Evolutionary conservation across 306 rosid genomes (phyloP), one percentile per base, ranked within the genome.

Genomic region (Gillenia trifoliata): DNA sequence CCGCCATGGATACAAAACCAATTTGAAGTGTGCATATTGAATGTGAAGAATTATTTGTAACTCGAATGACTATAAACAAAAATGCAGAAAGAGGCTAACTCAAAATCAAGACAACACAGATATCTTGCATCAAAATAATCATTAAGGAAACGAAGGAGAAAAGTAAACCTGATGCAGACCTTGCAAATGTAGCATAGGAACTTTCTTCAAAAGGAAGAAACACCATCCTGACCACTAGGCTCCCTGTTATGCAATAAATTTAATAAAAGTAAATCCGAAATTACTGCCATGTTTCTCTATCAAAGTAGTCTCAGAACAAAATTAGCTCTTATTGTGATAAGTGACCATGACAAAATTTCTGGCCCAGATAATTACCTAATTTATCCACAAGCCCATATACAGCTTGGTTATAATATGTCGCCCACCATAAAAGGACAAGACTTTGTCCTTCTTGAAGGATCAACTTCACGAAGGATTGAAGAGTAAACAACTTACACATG

Each of bases 371-470:
- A 83, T 63, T 70, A 88, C 98, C 98, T 71, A 94, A 80, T 83
- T 92, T 91, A 78, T 94, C 98, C 63, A 94, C 96, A 50, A 94
- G 83, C 64, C 97, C 97, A 75, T 94, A 91, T 29, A 88, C 93
- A 65, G 97, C 98, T 87, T 94, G 97, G 81, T 91, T 91, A 83
- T 86, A 91, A 59, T 97, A 97, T 76, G 98, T 89, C 68, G 92
- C 98, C 57, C 90, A 75, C 96, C 97, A 89, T 56, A 90, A 96
- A 75, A 94, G 97, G 75, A 94, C 95, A 83, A 94, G 85, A 84
- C 92, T 94, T 83, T 94, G 97, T 73, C 98, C 98, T 94, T 94
- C 98, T 83, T 94, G 96, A 83, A 94, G 97, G 78, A 94, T 82
- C 86, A 91, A 78, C 84, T 94, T 94, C 78, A 91, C 82, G 71